Evolutionary conservation across 495 filamentous ascomycete species (phyloP).

Genomic region (Peziza echinospora): DNA sequence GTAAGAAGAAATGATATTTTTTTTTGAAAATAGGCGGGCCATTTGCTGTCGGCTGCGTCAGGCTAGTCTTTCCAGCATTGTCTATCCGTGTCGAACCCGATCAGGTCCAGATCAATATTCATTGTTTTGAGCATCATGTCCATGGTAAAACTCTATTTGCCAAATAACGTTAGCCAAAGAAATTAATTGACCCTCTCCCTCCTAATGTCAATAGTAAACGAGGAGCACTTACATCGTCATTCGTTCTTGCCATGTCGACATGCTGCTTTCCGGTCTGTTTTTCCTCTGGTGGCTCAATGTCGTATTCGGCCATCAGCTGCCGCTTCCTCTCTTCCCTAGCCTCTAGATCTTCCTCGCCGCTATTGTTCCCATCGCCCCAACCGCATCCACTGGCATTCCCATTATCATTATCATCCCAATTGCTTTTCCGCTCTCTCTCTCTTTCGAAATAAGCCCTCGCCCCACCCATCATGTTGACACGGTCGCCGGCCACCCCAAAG

Average conservation of each 20-base stretch:
- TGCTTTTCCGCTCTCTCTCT: constrained; percentile 12
- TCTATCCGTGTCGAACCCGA: neutral
- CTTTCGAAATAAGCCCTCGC: constrained; percentile 13
- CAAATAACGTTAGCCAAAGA: no score
- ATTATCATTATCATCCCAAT: constrained; percentile 12
- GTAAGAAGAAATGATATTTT: no score
- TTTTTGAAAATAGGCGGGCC: no score
- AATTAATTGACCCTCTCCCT: no score
- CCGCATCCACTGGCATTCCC: neutral
- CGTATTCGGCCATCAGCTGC: constrained; percentile 12
- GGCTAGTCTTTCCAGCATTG: neutral
- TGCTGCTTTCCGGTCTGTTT: neutral
- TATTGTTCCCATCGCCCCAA: neutral
- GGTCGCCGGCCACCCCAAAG: constrained; percentile 16
- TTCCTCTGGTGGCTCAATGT: neutral
- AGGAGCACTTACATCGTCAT: neutral
- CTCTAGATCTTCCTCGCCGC: neutral
- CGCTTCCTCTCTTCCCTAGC: constrained; percentile 3
- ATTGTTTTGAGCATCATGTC: constrained; percentile 17
- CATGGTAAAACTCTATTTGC: constrained; percentile 15
- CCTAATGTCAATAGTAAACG: no score
- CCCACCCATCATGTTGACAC: constrained; percentile 15
- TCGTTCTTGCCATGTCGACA: neutral
- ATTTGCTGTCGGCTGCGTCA: no score
- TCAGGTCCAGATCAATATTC: constrained; percentile 4